These are phyloP conservation scores for Zygoascus tannicola DNA, from an alignment of 805 yeast species.

Conservation along the genomic window DNA sequence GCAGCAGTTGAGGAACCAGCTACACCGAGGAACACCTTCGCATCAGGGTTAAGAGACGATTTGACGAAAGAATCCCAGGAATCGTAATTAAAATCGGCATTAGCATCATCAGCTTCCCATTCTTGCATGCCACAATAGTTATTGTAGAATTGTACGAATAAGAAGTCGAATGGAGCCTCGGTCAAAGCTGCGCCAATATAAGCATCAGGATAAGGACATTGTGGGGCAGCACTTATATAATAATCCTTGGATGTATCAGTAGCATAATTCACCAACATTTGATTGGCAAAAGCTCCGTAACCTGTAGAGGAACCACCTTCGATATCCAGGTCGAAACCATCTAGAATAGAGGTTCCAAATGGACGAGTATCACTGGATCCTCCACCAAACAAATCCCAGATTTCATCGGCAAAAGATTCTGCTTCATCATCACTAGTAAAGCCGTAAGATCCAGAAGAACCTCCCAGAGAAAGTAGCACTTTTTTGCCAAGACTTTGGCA, in stretches of 20 bases:
- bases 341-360: slow-evolving; percentile 48
- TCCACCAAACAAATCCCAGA: slow-evolving; percentile 43
- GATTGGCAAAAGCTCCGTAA: slow-evolving; percentile 38
- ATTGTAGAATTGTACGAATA: slow-evolving; percentile 60
- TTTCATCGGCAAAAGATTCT: slow-evolving; percentile 33
- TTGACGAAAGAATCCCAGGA: slow-evolving; percentile 47
- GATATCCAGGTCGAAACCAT: slow-evolving; percentile 61
- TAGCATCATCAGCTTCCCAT: slow-evolving; percentile 13
- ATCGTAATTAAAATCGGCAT: slow-evolving; percentile 32
- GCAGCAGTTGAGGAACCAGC: slow-evolving; percentile 49
- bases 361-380: slow-evolving; percentile 31
- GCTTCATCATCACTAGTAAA: slow-evolving; percentile 40
- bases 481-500: slow-evolving; percentile 70
- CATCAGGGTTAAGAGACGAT: slow-evolving; percentile 40
- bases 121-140: slow-evolving; percentile 37
- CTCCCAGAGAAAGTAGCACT: slow-evolving; percentile 57
- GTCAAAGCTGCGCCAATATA: slow-evolving; percentile 34
- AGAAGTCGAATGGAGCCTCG: slow-evolving; percentile 43
- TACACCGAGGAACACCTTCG: slow-evolving; percentile 51
- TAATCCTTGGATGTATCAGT: slow-evolving; percentile 32
- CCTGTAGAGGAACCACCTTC: slow-evolving; percentile 43
- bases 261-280: slow-evolving; percentile 20
- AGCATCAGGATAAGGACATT: slow-evolving; percentile 56
- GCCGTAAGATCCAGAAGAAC: slow-evolving; percentile 44
- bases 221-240: slow-evolving; percentile 59